These are phyloP conservation scores for Epichloe typhina DNA, from an alignment of 2,329 filamentous ascomycete species.

Conservation along the genomic window DNA sequence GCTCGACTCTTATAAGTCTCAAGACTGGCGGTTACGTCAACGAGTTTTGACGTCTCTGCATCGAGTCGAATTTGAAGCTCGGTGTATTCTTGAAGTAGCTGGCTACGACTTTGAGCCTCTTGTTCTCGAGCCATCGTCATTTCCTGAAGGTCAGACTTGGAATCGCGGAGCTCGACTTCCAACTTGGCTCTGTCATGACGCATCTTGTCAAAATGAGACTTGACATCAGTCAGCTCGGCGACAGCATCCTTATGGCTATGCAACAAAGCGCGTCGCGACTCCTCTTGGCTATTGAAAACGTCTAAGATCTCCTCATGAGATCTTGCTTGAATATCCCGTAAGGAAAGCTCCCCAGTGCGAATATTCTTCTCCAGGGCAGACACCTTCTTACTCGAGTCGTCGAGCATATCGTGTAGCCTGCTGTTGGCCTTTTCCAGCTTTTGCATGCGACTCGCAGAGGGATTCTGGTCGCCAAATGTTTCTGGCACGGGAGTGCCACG, in stretches of 20 bases:
- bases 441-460: conserved; percentile 67
- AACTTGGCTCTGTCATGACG: conserved; percentile 67
- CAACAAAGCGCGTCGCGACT: conserved; percentile 68
- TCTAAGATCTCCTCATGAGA: conserved; percentile 92
- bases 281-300: conserved; percentile 83
- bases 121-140: conserved; percentile 68
- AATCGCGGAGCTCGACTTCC: conserved; percentile 79
- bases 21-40: conserved; percentile 73
- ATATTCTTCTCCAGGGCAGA: conserved; percentile 80
- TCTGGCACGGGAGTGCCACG: conserved; percentile 50
- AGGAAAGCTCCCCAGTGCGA: conserved; percentile 71
- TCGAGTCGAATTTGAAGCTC: conserved; percentile 90
- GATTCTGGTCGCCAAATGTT: conserved; percentile 63
- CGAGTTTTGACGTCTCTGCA: conserved; percentile 70
- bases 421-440: conserved; percentile 89
- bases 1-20: conserved; percentile 82
- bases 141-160: conserved; percentile 72
- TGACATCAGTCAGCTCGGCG: conserved; percentile 73
- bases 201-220: conserved; percentile 74
- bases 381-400: conserved; percentile 86
- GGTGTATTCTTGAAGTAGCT: conserved; percentile 82
- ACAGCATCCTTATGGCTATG: conserved; percentile 78
- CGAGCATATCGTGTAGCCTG: conserved; percentile 83
- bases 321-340: conserved; percentile 83
- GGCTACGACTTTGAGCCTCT: conserved; percentile 73